phyloP scores from a whole-genome alignment of 2,329 filamentous ascomycete genomes.

The Aspergillus terreus region DNA sequence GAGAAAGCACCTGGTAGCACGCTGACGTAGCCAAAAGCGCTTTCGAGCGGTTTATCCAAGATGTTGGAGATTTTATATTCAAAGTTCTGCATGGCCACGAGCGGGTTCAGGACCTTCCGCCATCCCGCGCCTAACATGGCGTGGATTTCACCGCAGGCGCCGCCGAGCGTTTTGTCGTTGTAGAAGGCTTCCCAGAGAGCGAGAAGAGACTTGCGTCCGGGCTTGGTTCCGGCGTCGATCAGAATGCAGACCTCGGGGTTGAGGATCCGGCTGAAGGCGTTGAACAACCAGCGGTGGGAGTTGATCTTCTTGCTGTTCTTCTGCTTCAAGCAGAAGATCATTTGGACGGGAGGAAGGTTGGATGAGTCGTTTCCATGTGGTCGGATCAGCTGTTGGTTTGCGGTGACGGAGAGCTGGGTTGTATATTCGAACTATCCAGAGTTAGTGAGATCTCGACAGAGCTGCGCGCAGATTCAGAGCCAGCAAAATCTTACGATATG shows the following conservation, averaged over 20 bases:
- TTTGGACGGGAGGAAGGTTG: constrained; percentile 92
- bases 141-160: constrained; percentile 98
- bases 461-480: no score
- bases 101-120: constrained; percentile 80
- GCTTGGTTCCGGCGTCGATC: constrained; percentile 96
- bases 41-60: constrained; percentile 94
- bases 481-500: constrained; percentile 61
- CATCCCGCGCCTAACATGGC: constrained; percentile 92
- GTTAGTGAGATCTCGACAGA: not conserved
- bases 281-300: constrained; percentile 98
- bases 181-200: constrained; percentile 98
- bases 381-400: constrained; percentile 92
- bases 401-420: constrained; percentile 91
- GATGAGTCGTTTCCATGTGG: constrained; percentile 78
- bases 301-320: constrained; percentile 99
- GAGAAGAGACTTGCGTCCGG: constrained; percentile 83
- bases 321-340: constrained; percentile 99
- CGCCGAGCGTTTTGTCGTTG: constrained; percentile 98
- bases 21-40: constrained; percentile 94
- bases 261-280: constrained; percentile 91
- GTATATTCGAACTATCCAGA: constrained; percentile 79
- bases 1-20: constrained; percentile 99
- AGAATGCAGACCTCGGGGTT: constrained; percentile 97
- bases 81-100: constrained; percentile 98
- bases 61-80: constrained; percentile 99